phyloP scores from a whole-genome alignment of 225 moss, liverwort and hornwort genomes.

The Straminergon stramineum region DNA sequence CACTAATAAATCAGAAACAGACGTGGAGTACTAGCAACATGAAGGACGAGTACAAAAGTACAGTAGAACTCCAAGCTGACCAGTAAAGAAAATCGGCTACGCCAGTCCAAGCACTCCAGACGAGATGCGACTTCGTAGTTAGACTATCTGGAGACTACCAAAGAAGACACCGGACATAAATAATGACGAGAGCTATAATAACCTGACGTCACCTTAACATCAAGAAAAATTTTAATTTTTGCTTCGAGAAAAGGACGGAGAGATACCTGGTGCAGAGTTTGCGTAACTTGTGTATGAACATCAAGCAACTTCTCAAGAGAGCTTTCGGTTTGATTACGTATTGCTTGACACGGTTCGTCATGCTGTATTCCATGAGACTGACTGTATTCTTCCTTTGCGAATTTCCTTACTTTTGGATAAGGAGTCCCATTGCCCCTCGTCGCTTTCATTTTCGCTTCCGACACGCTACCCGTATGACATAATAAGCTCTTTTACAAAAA shows the following conservation, averaged over 20 bases:
- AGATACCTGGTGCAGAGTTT: slow-evolving; percentile 22
- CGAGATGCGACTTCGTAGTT: neutral
- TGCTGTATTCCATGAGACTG: neutral
- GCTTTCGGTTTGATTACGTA: neutral
- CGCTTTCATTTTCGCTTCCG: slow-evolving; percentile 16
- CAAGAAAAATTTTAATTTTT: neutral
- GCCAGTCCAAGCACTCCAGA: neutral
- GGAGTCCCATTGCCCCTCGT: slow-evolving; percentile 26
- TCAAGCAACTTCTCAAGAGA: slow-evolving; percentile 7
- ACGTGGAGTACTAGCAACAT: neutral
- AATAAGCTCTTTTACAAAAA: neutral
- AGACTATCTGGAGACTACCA: neutral
- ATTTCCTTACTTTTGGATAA: slow-evolving; percentile 12
- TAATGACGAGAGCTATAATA: neutral
- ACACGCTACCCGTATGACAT: neutral
- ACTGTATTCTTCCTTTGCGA: neutral
- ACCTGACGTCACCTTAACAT: neutral
- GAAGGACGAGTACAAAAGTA: neutral
- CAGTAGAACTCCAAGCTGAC: neutral
- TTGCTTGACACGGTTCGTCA: neutral
- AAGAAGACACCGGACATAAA: neutral
- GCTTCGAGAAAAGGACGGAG: neutral
- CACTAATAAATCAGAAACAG: neutral
- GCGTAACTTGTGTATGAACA: slow-evolving; percentile 7
- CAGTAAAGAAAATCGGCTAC: neutral